Conservation (phyloP, 768 basidiomycete genomes). For the Candolleomyces eurysporus region DNA sequence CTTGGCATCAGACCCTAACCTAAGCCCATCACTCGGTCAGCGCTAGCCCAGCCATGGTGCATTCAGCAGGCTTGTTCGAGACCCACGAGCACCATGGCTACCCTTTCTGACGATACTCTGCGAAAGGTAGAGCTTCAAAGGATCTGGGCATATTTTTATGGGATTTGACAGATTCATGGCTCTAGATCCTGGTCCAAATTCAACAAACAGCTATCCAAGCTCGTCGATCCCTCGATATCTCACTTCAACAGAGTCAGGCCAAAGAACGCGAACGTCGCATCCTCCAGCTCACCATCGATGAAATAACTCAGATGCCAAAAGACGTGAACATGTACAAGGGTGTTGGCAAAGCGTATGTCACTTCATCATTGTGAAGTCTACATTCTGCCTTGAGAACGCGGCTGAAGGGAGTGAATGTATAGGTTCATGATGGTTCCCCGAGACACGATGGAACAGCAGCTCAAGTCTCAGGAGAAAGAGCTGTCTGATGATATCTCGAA, state of each 20-base stretch:
- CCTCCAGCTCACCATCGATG: constrained; percentile 83
- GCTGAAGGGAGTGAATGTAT: neutral
- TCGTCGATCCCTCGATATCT: constrained; percentile 70
- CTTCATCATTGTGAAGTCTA: constrained; percentile 1
- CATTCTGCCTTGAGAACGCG: neutral
- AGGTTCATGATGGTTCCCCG: constrained; percentile 90
- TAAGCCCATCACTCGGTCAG: too few species aligned
- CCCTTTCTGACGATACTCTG: constrained; percentile 78
- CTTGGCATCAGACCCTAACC: too few species aligned
- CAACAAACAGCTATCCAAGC: constrained; percentile 89
- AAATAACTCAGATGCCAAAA: constrained; percentile 68
- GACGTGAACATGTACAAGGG: constrained; percentile 89
- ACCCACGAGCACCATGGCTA: constrained; percentile 36
- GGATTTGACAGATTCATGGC: constrained; percentile 4
- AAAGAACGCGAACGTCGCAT: constrained; percentile 92
- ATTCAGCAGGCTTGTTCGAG: too few species aligned
- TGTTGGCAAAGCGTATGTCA: constrained; percentile 85
- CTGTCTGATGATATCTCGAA: constrained; percentile 79
- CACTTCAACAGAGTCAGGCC: constrained; percentile 69
- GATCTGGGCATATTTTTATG: neutral
- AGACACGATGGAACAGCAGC: constrained; percentile 70
- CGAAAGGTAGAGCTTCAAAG: constrained; percentile 56
- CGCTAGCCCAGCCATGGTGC: too few species aligned
- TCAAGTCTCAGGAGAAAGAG: constrained; percentile 78
- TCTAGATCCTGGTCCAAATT: constrained; percentile 87